These are phyloP conservation scores for Juncus inflexus DNA, from an alignment of 176 grass and related monocot species.

Conservation along the genomic window DNA sequence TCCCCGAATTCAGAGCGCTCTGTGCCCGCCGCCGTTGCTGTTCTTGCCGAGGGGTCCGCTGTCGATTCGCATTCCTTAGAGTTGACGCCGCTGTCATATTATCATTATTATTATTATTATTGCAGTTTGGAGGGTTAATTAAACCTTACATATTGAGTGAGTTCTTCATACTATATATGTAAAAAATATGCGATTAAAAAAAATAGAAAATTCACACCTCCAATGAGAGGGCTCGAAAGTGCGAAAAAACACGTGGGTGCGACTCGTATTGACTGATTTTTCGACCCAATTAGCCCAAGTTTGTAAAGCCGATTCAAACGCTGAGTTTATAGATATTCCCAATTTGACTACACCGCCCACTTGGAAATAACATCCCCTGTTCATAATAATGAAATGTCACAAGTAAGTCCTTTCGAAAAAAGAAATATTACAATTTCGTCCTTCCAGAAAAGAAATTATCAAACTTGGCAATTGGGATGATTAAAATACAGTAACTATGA, in stretches of 20 bases:
- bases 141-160: slow-evolving; percentile 6
- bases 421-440: no score
- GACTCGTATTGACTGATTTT: slow-evolving; percentile 55
- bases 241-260: slow-evolving; percentile 75
- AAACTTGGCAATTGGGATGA: no score
- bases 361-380: slow-evolving; percentile 99
- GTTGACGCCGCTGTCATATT: slow-evolving; percentile 50
- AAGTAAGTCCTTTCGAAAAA: no score
- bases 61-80: slow-evolving; percentile 78
- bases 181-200: slow-evolving; percentile 5
- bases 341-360: slow-evolving; percentile 64
- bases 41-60: slow-evolving; percentile 56
- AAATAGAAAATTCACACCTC: slow-evolving; percentile 47
- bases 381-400: slow-evolving; percentile 9
- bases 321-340: slow-evolving; percentile 74
- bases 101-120: background rate
- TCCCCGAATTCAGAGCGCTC: slow-evolving; percentile 56
- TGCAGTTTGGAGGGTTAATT: background rate
- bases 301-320: slow-evolving; percentile 87
- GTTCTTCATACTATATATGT: background rate
- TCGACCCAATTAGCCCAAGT: slow-evolving; percentile 90
- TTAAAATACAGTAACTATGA: no score
- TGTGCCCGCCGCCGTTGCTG: slow-evolving; percentile 55
- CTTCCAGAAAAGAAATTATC: no score
- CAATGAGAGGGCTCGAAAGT: slow-evolving; percentile 97